A percentile compares a stretch with the other conserved stretches of the same genome.
These are phyloP conservation scores for Cryptococcus sp. DNA, from an alignment of 1,284 basidiomycete species.

Conservation along the genomic window DNA sequence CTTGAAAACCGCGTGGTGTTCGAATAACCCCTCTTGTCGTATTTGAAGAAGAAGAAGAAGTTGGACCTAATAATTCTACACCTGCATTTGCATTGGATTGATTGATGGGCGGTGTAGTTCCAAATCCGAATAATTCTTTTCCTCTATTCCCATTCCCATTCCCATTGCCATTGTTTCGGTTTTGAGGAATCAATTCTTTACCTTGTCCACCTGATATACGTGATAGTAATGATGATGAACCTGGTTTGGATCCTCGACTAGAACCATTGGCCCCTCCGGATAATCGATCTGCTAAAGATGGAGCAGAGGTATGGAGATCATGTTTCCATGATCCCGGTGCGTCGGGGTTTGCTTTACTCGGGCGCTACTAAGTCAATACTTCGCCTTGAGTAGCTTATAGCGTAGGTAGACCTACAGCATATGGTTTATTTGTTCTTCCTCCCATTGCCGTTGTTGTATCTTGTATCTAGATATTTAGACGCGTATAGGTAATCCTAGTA, in stretches of 20 bases:
- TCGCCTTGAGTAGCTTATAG: too few relatives aligned
- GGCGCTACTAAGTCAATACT: too few relatives aligned
- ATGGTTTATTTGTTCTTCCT: conserved; percentile 3
- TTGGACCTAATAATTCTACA: conserved; percentile 26
- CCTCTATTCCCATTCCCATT: too few relatives aligned
- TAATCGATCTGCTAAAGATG: conserved; percentile 22
- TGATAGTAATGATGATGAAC: conserved; percentile 12
- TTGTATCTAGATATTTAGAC: too few relatives aligned
- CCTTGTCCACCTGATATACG: conserved; percentile 27
- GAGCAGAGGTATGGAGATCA: conserved; percentile 29
- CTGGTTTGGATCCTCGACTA: conserved; percentile 3
- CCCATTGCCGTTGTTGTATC: not conserved
- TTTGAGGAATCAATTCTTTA: conserved; percentile 27
- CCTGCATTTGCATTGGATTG: conserved; percentile 22
- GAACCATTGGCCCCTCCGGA: not conserved
- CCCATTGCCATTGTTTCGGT: conserved; percentile 6
- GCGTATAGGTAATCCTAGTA: too few relatives aligned
- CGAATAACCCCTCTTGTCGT: conserved; percentile 4
- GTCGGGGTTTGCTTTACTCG: conserved; percentile 23
- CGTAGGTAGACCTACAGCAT: too few relatives aligned
- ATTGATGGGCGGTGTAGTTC: conserved; percentile 10
- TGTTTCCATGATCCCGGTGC: conserved; percentile 38
- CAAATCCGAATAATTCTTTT: conserved; percentile 30
- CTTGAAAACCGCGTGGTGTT: conserved; percentile 1
- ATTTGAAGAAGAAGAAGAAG: not conserved